Evolutionary conservation across 306 rosid genomes (phyloP).

Genomic region (peach (Prunus persica)): DNA sequence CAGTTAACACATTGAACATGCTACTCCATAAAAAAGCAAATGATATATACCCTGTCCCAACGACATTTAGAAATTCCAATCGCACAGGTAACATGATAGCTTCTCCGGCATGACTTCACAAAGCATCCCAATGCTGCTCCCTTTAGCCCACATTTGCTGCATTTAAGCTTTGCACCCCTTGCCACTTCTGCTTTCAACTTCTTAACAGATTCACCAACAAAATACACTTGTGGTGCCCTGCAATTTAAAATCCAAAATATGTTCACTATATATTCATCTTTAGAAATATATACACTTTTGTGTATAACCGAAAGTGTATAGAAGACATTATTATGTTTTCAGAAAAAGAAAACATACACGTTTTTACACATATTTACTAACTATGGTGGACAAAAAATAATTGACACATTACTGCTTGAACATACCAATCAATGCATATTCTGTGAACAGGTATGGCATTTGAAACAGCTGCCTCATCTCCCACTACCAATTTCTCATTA

Average conservation of each 20-base stretch:
- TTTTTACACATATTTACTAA: neutral
- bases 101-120: conserved; percentile 71
- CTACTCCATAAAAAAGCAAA: neutral
- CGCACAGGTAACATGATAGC: conserved; percentile 92
- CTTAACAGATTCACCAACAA: conserved; percentile 46
- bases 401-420: neutral
- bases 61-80: conserved; percentile 63
- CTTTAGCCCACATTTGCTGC: conserved; percentile 68
- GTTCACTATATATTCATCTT: neutral
- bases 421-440: conserved; percentile 76
- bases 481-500: conserved; percentile 50
- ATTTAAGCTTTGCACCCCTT: conserved; percentile 86
- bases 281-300: neutral
- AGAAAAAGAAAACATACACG: neutral
- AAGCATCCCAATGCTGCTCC: conserved; percentile 98
- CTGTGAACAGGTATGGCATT: conserved; percentile 75
- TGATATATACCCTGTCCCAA: conserved; percentile 54
- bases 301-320: neutral
- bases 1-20: neutral
- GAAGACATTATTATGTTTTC: neutral
- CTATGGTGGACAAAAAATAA: neutral
- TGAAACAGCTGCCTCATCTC: conserved; percentile 51
- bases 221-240: conserved; percentile 95
- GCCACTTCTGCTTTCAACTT: conserved; percentile 79
- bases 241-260: conserved; percentile 24